These are phyloP conservation scores for Punica granatum DNA, from an alignment of 345 rosid genomes.

Conservation along the genomic window DNA sequence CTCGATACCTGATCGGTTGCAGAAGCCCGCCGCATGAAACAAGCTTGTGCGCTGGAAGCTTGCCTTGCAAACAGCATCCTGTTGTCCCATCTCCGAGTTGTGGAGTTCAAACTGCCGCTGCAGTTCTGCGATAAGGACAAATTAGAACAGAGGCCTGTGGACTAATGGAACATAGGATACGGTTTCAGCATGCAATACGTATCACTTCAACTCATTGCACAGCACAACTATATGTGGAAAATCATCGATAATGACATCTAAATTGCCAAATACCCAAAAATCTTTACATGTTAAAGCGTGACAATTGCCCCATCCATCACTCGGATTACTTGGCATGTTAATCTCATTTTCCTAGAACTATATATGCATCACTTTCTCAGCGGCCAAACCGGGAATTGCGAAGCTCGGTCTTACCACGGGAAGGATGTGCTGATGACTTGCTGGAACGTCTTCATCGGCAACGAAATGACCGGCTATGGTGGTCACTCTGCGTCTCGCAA, in stretches of 20 bases:
- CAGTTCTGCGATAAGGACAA: conserved; percentile 47
- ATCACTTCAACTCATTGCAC: neutral
- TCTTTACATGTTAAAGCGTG: neutral
- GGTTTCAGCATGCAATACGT: neutral
- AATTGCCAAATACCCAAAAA: neutral
- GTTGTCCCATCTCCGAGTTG: conserved; percentile 44
- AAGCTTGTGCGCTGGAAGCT: conserved; percentile 47
- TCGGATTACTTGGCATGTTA: neutral
- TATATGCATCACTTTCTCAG: neutral
- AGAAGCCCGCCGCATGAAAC: conserved; percentile 62
- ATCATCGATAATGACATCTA: neutral
- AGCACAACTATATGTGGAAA: neutral
- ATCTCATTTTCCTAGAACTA: neutral
- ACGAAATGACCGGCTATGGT: conserved; percentile 54
- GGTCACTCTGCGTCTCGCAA: conserved; percentile 52
- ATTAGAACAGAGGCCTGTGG: neutral
- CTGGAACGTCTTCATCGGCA: conserved; percentile 24
- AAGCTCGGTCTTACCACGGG: conserved; percentile 39
- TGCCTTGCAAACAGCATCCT: conserved; percentile 59
- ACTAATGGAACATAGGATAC: neutral
- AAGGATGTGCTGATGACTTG: conserved; percentile 38
- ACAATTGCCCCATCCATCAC: neutral
- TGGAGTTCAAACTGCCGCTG: conserved; percentile 56
- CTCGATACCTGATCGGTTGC: conserved; percentile 35
- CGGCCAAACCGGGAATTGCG: neutral